Evolutionary conservation across 768 basidiomycete species (phyloP).

Genomic region (Rhizopogon roseolus): DNA sequence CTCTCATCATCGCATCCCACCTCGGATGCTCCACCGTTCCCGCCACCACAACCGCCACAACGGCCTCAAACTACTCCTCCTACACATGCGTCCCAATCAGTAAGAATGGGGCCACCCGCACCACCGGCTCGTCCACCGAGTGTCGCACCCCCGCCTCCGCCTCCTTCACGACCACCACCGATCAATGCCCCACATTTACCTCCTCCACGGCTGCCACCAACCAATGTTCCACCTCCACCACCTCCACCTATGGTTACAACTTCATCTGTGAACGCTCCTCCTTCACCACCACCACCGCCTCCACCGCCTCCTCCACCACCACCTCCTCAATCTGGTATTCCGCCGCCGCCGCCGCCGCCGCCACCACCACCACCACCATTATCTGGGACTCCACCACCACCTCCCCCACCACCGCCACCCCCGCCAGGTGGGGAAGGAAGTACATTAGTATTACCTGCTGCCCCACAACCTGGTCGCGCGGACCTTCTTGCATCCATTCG

Average conservation of each 20-base stretch:
- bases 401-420: conserved; percentile 38
- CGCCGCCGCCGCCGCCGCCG: conserved; percentile 37
- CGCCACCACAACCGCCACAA: conserved; percentile 19
- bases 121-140: conserved; percentile 32
- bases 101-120: conserved; percentile 30
- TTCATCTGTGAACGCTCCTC: conserved; percentile 3
- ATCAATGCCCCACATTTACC: conserved; percentile 21
- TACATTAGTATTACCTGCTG: conserved; percentile 31
- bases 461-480: conserved; percentile 54
- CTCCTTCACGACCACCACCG: conserved; percentile 31
- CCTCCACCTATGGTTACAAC: conserved; percentile 4
- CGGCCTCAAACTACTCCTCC: conserved; percentile 23
- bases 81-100: conserved; percentile 23
- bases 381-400: conserved; percentile 16
- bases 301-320: conserved; percentile 28
- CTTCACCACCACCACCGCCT: conserved; percentile 35
- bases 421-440: conserved; percentile 24
- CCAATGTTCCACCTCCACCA: conserved; percentile 27
- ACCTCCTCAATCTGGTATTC: too few relatives aligned
- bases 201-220: conserved; percentile 27
- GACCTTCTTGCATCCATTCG: conserved; percentile 79
- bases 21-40: conserved; percentile 10
- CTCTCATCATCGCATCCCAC: conserved; percentile 19
- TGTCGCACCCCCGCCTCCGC: conserved; percentile 22
- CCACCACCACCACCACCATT: conserved; percentile 22